A percentile compares a stretch with the other conserved stretches of the same genome.
These are phyloP conservation scores for Heimioporus sp. DNA, from an alignment of 768 basidiomycete species.

Conservation along the genomic window DNA sequence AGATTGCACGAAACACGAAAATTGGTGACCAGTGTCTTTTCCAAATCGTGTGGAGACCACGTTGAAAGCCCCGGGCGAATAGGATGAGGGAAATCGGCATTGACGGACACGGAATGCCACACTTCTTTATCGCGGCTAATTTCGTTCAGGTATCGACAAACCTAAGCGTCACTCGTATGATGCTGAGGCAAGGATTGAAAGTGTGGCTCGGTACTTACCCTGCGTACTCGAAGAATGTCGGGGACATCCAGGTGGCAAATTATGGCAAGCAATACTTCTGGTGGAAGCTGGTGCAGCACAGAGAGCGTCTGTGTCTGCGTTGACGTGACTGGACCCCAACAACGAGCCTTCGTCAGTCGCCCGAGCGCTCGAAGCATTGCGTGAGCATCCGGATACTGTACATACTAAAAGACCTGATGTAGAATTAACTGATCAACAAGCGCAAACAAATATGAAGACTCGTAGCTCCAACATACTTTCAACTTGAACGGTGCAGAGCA, in stretches of 20 bases:
- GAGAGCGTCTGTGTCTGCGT: too few species aligned
- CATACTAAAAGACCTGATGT: too few species aligned
- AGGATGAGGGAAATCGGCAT: conserved; percentile 10
- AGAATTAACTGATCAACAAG: background rate
- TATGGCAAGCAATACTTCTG: conserved; percentile 9
- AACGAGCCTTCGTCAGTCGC: too few species aligned
- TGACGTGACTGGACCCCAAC: too few species aligned
- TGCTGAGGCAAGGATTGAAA: background rate
- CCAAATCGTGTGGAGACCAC: conserved; percentile 11
- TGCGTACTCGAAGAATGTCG: conserved; percentile 16
- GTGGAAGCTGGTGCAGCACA: conserved; percentile 3
- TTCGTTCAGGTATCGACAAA: background rate
- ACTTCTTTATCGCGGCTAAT: conserved; percentile 5
- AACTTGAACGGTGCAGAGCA: background rate
- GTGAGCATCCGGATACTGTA: too few species aligned
- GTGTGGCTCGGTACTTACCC: conserved; percentile 5
- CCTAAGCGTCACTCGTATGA: background rate
- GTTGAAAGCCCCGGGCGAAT: conserved; percentile 14
- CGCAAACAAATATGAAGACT: background rate
- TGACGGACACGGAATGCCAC: conserved; percentile 17
- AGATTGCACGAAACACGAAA: conserved; percentile 9
- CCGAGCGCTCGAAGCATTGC: too few species aligned
- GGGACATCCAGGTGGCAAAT: conserved; percentile 14
- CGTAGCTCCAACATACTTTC: too few species aligned
- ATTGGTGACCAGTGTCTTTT: conserved; percentile 9